Conservation (phyloP, 495 filamentous ascomycete genomes). For the Aspergillus campestris region DNA sequence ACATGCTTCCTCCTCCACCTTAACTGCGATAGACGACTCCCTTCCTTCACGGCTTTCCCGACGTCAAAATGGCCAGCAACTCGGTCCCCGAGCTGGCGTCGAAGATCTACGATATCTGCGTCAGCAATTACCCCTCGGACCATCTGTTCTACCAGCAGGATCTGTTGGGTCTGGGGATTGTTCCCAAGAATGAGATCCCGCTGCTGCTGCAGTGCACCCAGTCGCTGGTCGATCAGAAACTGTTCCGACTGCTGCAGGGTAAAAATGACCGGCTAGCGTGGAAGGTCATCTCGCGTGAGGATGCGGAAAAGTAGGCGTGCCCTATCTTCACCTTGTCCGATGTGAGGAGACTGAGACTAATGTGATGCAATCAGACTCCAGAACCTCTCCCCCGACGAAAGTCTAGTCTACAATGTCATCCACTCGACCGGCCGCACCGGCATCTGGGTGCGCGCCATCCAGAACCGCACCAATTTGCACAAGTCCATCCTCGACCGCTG, state of each 20-base stretch:
- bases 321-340: constrained; percentile 3
- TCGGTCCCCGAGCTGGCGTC: constrained; percentile 31
- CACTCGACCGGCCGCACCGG: constrained; percentile 73
- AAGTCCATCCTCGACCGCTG: constrained; percentile 64
- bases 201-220: constrained; percentile 54
- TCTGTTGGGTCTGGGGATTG: constrained; percentile 49
- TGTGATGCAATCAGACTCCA: constrained; percentile 44
- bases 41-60: background rate
- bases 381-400: constrained; percentile 58
- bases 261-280: constrained; percentile 51
- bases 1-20: constrained; percentile 23
- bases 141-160: constrained; percentile 60
- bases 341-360: constrained; percentile 1
- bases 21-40: constrained; percentile 14
- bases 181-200: constrained; percentile 50
- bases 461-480: constrained; percentile 65
- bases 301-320: constrained; percentile 57
- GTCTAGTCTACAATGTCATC: constrained; percentile 74
- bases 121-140: constrained; percentile 32
- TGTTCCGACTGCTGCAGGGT: constrained; percentile 51
- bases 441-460: constrained; percentile 79
- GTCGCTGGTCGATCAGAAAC: constrained; percentile 54
- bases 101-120: constrained; percentile 38
- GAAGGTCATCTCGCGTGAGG: constrained; percentile 56
- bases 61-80: constrained; percentile 20